A percentile compares a stretch with the other conserved stretches of the same genome.
Conservation (phyloP, 495 filamentous ascomycete species). For the Neurospora sp. region DNA sequence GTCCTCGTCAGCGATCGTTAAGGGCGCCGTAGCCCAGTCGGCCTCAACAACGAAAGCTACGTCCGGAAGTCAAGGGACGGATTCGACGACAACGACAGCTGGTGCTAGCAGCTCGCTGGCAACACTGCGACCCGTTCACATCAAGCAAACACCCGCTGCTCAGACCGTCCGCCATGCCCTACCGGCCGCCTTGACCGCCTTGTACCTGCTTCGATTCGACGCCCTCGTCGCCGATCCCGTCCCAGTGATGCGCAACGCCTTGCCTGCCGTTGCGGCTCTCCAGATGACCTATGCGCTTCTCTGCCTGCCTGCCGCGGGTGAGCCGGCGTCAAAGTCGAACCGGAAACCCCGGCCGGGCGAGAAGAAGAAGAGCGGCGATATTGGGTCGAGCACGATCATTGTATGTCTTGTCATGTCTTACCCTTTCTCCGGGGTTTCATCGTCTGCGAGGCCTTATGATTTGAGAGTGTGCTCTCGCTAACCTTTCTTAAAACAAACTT, state of each 20-base stretch:
- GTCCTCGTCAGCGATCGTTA: constrained; percentile 12
- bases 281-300: constrained; percentile 60
- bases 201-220: constrained; percentile 52
- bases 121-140: constrained; percentile 23
- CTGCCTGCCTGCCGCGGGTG: constrained; percentile 61
- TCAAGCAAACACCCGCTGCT: constrained; percentile 20
- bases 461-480: background rate
- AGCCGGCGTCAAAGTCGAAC: constrained; percentile 19
- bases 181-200: constrained; percentile 50
- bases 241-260: constrained; percentile 44
- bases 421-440: background rate
- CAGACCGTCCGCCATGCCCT: constrained; percentile 19
- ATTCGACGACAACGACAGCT: background rate
- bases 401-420: constrained; percentile 19
- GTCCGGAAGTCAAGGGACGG: background rate
- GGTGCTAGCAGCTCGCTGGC: constrained; percentile 8
- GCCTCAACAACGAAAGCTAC: background rate
- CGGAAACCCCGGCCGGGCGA: constrained; percentile 30
- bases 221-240: constrained; percentile 63
- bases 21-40: constrained; percentile 5
- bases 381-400: constrained; percentile 21
- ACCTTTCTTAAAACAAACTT: background rate
- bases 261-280: constrained; percentile 52
- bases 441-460: background rate
- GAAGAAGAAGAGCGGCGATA: constrained; percentile 25